These are phyloP conservation scores for Pestalotiopsis sp. DNA, from an alignment of 2,329 filamentous ascomycete genomes.

Conservation along the genomic window DNA sequence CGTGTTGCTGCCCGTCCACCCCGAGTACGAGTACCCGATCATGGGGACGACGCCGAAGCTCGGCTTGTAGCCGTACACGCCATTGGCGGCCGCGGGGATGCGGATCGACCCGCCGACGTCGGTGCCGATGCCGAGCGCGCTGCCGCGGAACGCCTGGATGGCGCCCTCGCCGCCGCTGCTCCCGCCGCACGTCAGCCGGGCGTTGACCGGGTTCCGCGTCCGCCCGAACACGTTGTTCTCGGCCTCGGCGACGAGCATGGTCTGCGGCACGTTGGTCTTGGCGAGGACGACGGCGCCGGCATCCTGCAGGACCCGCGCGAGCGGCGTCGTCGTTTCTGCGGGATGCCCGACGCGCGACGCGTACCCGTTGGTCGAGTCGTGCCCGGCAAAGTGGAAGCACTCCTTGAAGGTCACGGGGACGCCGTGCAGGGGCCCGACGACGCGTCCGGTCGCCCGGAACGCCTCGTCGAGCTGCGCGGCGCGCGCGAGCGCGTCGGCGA, in stretches of 20 bases:
- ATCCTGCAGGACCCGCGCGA: constrained; percentile 19
- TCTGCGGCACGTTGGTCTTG: constrained; percentile 26
- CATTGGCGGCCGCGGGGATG: constrained; percentile 31
- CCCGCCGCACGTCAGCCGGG: constrained; percentile 21
- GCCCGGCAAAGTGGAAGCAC: constrained; percentile 29
- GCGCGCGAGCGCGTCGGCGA: constrained; percentile 37
- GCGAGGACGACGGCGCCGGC: constrained; percentile 22
- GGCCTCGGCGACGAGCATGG: constrained; percentile 23
- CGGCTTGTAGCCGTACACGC: constrained; percentile 32
- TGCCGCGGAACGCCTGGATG: constrained; percentile 23
- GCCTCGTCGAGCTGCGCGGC: constrained; percentile 40
- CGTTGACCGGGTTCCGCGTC: constrained; percentile 24
- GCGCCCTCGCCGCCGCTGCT: constrained; percentile 26
- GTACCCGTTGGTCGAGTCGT: constrained; percentile 30
- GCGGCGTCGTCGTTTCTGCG: constrained; percentile 18
- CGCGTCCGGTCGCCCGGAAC: constrained; percentile 32
- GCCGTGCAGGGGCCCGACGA: constrained; percentile 53
- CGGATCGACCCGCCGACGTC: constrained; percentile 26
- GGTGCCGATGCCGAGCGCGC: constrained; percentile 24
- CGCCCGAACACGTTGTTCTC: constrained; percentile 26
- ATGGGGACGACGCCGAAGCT: constrained; percentile 32
- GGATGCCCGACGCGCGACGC: constrained; percentile 23
- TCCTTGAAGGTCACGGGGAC: constrained; percentile 47
- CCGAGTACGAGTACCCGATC: constrained; percentile 30
- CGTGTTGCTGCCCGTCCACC: constrained; percentile 30